A percentile compares a stretch with the other conserved stretches of the same genome.
Conservation (phyloP, 176 grass and related monocot species). For the Secale cereale region DNA sequence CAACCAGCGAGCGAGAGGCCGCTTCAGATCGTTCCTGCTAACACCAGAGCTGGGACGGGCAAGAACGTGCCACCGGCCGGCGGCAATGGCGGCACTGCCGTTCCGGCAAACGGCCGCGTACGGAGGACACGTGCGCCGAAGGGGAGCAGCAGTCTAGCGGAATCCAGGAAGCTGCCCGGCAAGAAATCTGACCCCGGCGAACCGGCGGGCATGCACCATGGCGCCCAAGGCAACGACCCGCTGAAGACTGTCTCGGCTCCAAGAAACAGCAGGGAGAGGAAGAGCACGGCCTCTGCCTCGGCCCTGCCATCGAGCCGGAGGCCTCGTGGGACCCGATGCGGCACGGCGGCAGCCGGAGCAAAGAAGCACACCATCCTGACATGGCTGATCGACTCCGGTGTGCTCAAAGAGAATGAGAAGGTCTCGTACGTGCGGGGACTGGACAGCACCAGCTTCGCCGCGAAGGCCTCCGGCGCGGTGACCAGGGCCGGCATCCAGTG, state of each 20-base stretch:
- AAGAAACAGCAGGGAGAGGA: constrained; percentile 6
- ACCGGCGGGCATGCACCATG: not conserved
- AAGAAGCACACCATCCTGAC: constrained; percentile 61
- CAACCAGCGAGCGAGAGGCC: too few species aligned
- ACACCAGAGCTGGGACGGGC: too few species aligned
- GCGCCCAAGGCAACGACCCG: not conserved
- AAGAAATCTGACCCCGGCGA: not conserved
- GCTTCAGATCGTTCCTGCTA: too few species aligned
- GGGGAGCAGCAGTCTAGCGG: not conserved
- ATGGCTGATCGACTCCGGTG: constrained; percentile 58
- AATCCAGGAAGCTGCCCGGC: not conserved
- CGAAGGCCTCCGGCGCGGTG: constrained; percentile 43
- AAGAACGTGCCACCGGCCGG: not conserved
- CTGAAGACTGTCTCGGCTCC: not conserved
- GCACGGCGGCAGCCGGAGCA: not conserved
- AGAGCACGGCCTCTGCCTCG: not conserved
- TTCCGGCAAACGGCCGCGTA: not conserved
- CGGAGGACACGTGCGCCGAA: not conserved
- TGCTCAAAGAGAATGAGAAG: constrained; percentile 41
- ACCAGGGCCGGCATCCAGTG: constrained; percentile 47
- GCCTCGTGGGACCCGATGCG: not conserved
- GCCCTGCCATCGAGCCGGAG: not conserved
- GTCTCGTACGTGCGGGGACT: constrained; percentile 38
- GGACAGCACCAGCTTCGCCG: not conserved
- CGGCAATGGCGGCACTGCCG: not conserved